phyloP scores from a whole-genome alignment of 352 stramenopile genomes.

The Globisporangium okanoganense region DNA sequence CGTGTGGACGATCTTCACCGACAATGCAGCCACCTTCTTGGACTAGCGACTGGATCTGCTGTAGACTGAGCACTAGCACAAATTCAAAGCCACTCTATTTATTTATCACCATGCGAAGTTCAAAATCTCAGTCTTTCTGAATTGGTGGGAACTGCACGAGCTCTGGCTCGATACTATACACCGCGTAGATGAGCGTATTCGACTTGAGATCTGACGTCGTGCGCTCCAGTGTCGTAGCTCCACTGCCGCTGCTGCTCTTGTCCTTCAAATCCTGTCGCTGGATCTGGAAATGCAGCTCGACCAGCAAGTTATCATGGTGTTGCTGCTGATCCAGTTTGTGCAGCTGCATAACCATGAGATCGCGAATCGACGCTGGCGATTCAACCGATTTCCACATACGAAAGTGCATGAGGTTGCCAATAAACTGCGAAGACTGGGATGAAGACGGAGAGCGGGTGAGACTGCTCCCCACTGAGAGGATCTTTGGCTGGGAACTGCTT shows the following conservation, averaged over 20 bases:
- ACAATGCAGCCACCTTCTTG: neutral
- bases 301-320: neutral
- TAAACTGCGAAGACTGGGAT: neutral
- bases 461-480: constrained; percentile 29
- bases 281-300: constrained; percentile 7
- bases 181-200: neutral
- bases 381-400: neutral
- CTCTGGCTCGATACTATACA: neutral
- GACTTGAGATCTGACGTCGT: neutral
- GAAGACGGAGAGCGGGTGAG: constrained; percentile 17
- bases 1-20: neutral
- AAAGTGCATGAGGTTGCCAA: constrained; percentile 8
- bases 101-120: neutral
- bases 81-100: neutral
- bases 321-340: neutral
- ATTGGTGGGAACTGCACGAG: constrained; percentile 11
- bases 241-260: neutral
- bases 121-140: neutral
- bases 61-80: neutral
- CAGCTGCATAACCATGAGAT: neutral
- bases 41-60: neutral
- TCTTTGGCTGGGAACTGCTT: constrained; percentile 1
- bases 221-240: neutral
- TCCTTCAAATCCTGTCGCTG: neutral
- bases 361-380: neutral